These are phyloP conservation scores for Leucosporidium yakuticum DNA, from an alignment of 768 basidiomycete species.

Conservation along the genomic window DNA sequence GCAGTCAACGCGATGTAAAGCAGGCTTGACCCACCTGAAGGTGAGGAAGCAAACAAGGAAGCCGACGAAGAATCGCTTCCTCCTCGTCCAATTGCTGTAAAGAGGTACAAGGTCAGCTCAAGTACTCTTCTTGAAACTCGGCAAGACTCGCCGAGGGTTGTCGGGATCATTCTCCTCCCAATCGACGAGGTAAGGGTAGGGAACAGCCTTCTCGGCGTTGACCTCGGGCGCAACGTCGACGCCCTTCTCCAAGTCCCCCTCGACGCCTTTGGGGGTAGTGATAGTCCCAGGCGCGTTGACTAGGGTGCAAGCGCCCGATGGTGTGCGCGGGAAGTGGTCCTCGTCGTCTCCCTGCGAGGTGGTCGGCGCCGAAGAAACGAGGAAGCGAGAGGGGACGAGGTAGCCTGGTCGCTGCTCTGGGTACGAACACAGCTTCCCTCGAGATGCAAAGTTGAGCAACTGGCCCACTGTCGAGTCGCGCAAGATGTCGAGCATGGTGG, in stretches of 20 bases:
- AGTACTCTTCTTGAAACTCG: background rate
- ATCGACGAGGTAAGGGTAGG: conserved; percentile 18
- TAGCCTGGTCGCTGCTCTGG: conserved; percentile 27
- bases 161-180: conserved; percentile 7
- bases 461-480: conserved; percentile 35
- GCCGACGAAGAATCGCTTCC: conserved; percentile 11
- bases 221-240: conserved; percentile 1
- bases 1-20: background rate
- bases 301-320: background rate
- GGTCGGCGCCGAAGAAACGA: background rate
- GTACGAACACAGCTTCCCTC: conserved; percentile 28
- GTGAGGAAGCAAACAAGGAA: conserved; percentile 21
- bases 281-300: background rate
- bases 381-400: conserved; percentile 14
- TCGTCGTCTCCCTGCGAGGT: background rate
- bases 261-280: background rate
- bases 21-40: background rate
- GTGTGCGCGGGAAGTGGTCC: background rate
- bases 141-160: background rate
- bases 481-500: conserved; percentile 11
- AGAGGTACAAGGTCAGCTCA: background rate
- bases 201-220: conserved; percentile 8
- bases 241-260: background rate
- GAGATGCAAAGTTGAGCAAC: conserved; percentile 26
- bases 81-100: conserved; percentile 10